phyloP scores from a whole-genome alignment of 441 rosid species.

The Corymbia citriodora region DNA sequence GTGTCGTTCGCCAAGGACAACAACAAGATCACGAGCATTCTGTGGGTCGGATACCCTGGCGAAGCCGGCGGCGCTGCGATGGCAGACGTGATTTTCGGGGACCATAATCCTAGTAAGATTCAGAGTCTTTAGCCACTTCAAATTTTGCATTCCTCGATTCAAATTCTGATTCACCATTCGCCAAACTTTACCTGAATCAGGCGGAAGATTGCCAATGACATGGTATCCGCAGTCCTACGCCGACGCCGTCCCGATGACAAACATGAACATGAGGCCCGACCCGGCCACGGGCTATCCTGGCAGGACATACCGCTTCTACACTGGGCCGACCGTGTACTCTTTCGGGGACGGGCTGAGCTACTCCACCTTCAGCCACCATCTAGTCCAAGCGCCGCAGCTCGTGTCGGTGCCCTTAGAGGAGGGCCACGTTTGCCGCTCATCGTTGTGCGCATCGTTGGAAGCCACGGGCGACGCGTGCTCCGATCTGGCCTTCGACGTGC shows the following conservation, averaged over 20 bases:
- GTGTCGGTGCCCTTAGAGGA: constrained; percentile 40
- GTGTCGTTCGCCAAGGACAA: constrained; percentile 56
- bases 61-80: constrained; percentile 90
- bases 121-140: background rate
- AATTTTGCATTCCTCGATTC: background rate
- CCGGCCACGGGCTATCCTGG: constrained; percentile 79
- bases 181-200: constrained; percentile 15
- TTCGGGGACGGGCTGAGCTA: constrained; percentile 80
- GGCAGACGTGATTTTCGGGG: constrained; percentile 72
- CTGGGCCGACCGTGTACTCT: constrained; percentile 64
- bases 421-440: constrained; percentile 48
- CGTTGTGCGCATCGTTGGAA: constrained; percentile 53
- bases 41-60: constrained; percentile 94
- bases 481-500: constrained; percentile 34
- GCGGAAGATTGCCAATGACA: constrained; percentile 89
- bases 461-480: constrained; percentile 34
- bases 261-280: constrained; percentile 96
- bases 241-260: constrained; percentile 83
- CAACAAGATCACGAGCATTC: constrained; percentile 50
- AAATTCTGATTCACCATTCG: background rate
- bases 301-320: constrained; percentile 79
- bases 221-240: constrained; percentile 88
- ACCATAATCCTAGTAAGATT: constrained; percentile 64
- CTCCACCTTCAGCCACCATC: constrained; percentile 32
- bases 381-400: constrained; percentile 38